These are phyloP conservation scores for Lagerstroemia speciosa DNA, from an alignment of 345 rosid genomes.

Conservation along the genomic window DNA sequence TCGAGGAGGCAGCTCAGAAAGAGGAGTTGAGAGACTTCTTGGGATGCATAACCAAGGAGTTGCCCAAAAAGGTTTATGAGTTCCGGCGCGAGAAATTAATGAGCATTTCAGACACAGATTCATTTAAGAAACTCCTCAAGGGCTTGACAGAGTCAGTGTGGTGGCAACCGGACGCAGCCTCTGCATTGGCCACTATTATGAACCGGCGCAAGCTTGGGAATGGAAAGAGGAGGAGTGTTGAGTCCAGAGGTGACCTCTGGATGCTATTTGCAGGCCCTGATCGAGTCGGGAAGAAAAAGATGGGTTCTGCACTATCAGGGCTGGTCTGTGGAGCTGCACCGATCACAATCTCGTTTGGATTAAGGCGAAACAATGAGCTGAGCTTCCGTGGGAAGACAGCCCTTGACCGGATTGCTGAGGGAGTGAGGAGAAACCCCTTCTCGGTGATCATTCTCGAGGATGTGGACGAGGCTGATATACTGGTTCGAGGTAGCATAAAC, in stretches of 20 bases:
- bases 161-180: constrained; percentile 97
- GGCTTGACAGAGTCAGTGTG: constrained; percentile 65
- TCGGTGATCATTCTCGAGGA: constrained; percentile 80
- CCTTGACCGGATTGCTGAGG: constrained; percentile 70
- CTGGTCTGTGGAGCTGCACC: constrained; percentile 47
- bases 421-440: constrained; percentile 70
- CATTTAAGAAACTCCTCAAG: constrained; percentile 70
- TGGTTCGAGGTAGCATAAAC: constrained; percentile 65
- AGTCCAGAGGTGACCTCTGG: constrained; percentile 71
- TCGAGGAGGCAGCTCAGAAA: constrained; percentile 20
- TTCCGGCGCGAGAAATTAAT: constrained; percentile 28
- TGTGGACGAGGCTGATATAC: constrained; percentile 70
- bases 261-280: constrained; percentile 83
- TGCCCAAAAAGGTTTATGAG: constrained; percentile 35
- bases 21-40: constrained; percentile 52
- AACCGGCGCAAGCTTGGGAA: constrained; percentile 62
- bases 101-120: constrained; percentile 44
- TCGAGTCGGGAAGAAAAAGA: constrained; percentile 72
- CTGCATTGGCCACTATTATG: constrained; percentile 66
- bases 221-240: constrained; percentile 45
- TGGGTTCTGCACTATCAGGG: constrained; percentile 73
- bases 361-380: constrained; percentile 33
- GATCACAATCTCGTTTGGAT: constrained; percentile 50
- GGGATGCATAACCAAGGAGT: constrained; percentile 56
- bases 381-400: constrained; percentile 76